Evolutionary conservation across 176 grass and related monocot genomes (phyloP).

Genomic region (Guadua angustifolia): DNA sequence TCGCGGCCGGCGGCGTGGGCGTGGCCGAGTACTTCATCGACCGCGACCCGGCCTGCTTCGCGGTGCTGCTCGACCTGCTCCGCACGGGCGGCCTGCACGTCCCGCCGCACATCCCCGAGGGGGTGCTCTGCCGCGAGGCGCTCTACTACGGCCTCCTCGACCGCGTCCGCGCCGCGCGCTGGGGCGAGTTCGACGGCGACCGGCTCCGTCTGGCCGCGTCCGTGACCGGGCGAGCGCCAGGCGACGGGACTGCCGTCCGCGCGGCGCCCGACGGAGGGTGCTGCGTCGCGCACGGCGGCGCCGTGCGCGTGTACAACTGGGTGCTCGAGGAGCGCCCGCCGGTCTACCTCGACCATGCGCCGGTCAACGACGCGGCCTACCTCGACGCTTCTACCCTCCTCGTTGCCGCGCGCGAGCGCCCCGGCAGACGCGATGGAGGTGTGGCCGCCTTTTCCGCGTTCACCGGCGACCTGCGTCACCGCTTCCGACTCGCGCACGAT

Average conservation of each 20-base stretch:
- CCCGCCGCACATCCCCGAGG: slow-evolving; percentile 52
- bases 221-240: slow-evolving; percentile 54
- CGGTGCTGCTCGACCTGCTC: slow-evolving; percentile 81
- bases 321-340: slow-evolving; percentile 68
- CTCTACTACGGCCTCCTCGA: slow-evolving; percentile 89
- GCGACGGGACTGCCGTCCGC: slow-evolving; percentile 73
- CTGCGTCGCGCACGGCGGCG: slow-evolving; percentile 79
- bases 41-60: slow-evolving; percentile 84
- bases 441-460: slow-evolving; percentile 68
- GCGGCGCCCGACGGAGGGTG: slow-evolving; percentile 73
- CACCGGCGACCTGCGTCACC: slow-evolving; percentile 58
- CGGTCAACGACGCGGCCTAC: slow-evolving; percentile 84
- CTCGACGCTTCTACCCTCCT: slow-evolving; percentile 66
- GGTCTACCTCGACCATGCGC: slow-evolving; percentile 58
- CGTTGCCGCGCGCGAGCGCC: slow-evolving; percentile 68
- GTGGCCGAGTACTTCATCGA: slow-evolving; percentile 83
- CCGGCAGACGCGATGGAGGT: slow-evolving; percentile 44
- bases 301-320: slow-evolving; percentile 81
- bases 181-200: slow-evolving; percentile 61
- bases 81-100: slow-evolving; percentile 78
- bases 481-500: slow-evolving; percentile 61
- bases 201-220: slow-evolving; percentile 50
- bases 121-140: slow-evolving; percentile 70
- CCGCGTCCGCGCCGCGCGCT: slow-evolving; percentile 66
- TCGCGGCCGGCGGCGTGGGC: not conserved